Evolutionary conservation across 2,329 filamentous ascomycete genomes (phyloP), one percentile per base, ranked within the genome.

Genomic region (Metarhizium humberi): DNA sequence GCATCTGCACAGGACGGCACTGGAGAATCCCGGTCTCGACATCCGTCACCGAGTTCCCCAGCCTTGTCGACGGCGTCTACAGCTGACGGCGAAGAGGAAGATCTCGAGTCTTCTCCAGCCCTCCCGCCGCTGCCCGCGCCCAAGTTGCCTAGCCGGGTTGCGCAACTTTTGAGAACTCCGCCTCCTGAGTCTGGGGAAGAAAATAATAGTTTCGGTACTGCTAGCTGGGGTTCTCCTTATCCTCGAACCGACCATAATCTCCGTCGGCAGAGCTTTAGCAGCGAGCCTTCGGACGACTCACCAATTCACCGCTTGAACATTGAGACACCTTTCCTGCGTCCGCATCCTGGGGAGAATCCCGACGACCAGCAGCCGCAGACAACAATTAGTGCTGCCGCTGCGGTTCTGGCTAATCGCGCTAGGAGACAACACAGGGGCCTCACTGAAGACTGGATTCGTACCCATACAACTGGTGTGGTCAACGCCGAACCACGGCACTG

Each of bases 161-260:
- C 75, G 60, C 75, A 78, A 56, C 69, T 83, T 56, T 68, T 85
- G 64, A 75, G 77, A 66, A 82, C 78, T n/a, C 78, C 81, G 48
- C 74, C 76, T 61, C 60, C 62, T 50, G 60, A 58, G 59, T 47
- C 54, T 29, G 51, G 53, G 51, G 69, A 71, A 60, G 73, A 25
- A 25, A 25, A 75, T 52, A 66, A 64, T 46, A 71, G 70, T 56
- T 84, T 80, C 69, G 78, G 78, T 58, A 94, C 90, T 50, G 87
- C 90, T 51, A 92, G 87, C 68, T 96, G 92, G 91, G 92, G 92
- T 55, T 96, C 91, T 54, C 92, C 92, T 25, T 96, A 96, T 72
- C 85, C 88, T 55, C 79, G 79, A 58, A 80, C 86, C 43, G 86
- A 81, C 56, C 70, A 68, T 62, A 70, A 78, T 57, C 72, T 78